Evolutionary conservation across 495 filamentous ascomycete species (phyloP), one percentile per base, ranked within the genome.

Genomic region (Hyaloscypha hepaticicola): DNA sequence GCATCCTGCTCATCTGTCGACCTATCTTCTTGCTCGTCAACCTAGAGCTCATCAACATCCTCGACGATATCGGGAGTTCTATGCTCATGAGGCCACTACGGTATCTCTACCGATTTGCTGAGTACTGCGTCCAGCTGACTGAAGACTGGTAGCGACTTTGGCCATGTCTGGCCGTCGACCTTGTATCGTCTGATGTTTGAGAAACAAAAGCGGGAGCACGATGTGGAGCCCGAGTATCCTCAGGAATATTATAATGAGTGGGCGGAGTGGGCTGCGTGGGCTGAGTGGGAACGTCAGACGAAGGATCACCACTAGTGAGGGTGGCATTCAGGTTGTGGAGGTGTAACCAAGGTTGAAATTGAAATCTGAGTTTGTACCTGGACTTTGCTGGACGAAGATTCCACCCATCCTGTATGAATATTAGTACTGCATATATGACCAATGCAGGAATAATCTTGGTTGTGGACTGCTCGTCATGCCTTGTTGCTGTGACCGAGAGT

Each of bases 21-120:
- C 61, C 61, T 25, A 5, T 53, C 22, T 53, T 53, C 50, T 53
- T 53, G 12, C 50, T 45, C 26, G n/a, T 25, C 38, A 49, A 55
- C 28, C 55, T 60, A 41, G 38, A 67, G 27, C 28, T 58, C 41
- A 6, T 67, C 38, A 67, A 67, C 25, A 53, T 67, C 55, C 9
- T 67, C 28, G 65, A 67, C 48, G 65, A 67, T 48, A 63, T 67
- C 41, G 65, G 65, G 5, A 57, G 57, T 9, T 38, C 34, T 27
- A 27, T 68, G 21, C 28, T 68, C 24, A 58, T 60, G 27, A 49
- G 58, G 2, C 66, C 66, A 33, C 45, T 68, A 48, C 25, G 52
- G 38, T 64, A 61, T 24, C 27, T 61, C 33, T 33, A 55, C 25
- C 61, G 29, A 28, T 51, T 55, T 41, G 50, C 26, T 52, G 28